Evolutionary conservation across 768 basidiomycete genomes (phyloP).

Genomic region (Suillus subalutaceus): DNA sequence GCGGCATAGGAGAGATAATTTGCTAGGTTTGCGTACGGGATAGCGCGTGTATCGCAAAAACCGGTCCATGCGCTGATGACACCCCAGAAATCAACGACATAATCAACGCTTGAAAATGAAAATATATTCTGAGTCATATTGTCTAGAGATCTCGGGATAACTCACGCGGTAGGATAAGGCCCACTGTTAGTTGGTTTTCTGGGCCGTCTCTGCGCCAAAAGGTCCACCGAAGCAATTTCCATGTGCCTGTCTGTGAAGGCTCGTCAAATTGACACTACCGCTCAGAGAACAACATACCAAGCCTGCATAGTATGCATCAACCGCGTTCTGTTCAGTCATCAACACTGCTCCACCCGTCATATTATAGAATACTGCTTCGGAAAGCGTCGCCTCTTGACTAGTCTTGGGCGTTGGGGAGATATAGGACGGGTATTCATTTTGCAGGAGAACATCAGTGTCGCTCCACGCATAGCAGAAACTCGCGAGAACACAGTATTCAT

Average conservation of each 20-base stretch:
- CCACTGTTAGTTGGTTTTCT: slow-evolving; percentile 18
- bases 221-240: slow-evolving; percentile 12
- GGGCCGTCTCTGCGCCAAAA: slow-evolving; percentile 7
- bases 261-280: background rate
- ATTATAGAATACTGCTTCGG: slow-evolving; percentile 21
- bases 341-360: slow-evolving; percentile 21
- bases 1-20: slow-evolving; percentile 27
- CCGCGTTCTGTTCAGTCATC: slow-evolving; percentile 24
- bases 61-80: slow-evolving; percentile 29
- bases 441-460: slow-evolving; percentile 23
- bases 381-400: slow-evolving; percentile 17
- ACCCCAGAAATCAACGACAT: slow-evolving; percentile 26
- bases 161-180: slow-evolving; percentile 26
- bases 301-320: slow-evolving; percentile 25
- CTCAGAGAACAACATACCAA: slow-evolving; percentile 17
- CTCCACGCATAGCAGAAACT: slow-evolving; percentile 29
- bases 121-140: background rate
- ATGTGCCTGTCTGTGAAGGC: slow-evolving; percentile 21
- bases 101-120: slow-evolving; percentile 16
- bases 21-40: slow-evolving; percentile 26
- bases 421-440: slow-evolving; percentile 18
- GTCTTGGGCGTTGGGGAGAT: slow-evolving; percentile 14
- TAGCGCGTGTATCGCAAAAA: slow-evolving; percentile 22
- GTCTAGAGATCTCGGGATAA: background rate
- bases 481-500: slow-evolving; percentile 26